Evolutionary conservation across 2,329 filamentous ascomycete species (phyloP).

Genomic region (Fusarium buharicum): DNA sequence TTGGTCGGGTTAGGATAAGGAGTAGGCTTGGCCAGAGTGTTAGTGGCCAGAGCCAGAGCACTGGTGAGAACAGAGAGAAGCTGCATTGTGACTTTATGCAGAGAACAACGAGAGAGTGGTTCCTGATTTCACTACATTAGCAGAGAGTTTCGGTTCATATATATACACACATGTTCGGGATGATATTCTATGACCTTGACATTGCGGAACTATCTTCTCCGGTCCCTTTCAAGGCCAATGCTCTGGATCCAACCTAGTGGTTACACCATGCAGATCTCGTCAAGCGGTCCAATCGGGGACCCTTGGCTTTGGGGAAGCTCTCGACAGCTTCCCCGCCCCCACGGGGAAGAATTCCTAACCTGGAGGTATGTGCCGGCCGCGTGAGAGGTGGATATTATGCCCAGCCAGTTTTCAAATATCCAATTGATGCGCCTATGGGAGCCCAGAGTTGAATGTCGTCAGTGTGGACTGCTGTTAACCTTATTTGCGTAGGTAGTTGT

Average conservation of each 20-base stretch:
- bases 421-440: background rate
- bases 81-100: background rate
- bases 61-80: background rate
- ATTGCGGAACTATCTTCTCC: background rate
- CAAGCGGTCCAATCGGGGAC: background rate
- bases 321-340: background rate
- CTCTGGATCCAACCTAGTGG: background rate
- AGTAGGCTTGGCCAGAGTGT: background rate
- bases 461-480: background rate
- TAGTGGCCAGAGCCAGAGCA: background rate
- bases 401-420: background rate
- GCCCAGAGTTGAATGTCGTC: background rate
- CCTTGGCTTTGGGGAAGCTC: background rate
- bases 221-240: background rate
- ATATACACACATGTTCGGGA: background rate
- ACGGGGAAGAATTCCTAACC: background rate
- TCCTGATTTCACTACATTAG: background rate
- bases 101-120: background rate
- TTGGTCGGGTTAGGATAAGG: background rate
- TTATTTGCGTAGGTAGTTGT: background rate
- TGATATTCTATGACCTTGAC: background rate
- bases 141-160: background rate
- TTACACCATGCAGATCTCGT: background rate
- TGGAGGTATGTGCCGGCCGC: background rate
- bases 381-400: background rate